Evolutionary conservation across 306 rosid species (phyloP).

Genomic region (Comarum palustre): DNA sequence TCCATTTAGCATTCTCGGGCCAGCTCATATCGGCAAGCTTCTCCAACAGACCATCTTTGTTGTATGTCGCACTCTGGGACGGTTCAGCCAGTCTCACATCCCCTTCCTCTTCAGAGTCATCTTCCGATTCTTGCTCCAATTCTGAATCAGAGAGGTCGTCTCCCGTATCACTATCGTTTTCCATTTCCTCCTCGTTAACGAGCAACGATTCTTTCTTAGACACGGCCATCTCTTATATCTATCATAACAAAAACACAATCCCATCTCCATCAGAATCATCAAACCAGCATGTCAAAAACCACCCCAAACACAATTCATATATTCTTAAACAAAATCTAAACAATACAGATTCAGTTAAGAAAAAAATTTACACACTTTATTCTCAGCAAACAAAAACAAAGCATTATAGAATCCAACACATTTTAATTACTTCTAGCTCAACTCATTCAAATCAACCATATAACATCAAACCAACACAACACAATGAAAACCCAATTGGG

Average conservation of each 20-base stretch:
- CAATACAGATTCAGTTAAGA: neutral
- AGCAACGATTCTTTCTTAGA: constrained; percentile 14
- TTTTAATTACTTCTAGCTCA: neutral
- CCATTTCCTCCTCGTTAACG: constrained; percentile 26
- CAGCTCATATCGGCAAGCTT: constrained; percentile 86
- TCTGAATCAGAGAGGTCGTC: constrained; percentile 50
- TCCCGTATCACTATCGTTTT: constrained; percentile 26
- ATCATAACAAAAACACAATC: neutral
- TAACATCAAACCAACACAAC: neutral
- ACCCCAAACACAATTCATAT: neutral
- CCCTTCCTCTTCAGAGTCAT: constrained; percentile 42
- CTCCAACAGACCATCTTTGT: constrained; percentile 67
- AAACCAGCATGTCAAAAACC: neutral
- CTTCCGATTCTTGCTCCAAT: constrained; percentile 39
- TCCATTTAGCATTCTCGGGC: constrained; percentile 75
- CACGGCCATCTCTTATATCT: constrained; percentile 51
- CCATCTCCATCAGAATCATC: neutral
- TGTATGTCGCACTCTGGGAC: constrained; percentile 56
- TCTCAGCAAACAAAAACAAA: neutral
- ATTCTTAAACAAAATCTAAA: neutral
- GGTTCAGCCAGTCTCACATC: constrained; percentile 60
- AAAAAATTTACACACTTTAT: neutral
- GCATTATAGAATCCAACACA: neutral
- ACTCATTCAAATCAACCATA: neutral
- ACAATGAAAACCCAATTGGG: neutral